These are phyloP conservation scores for Xerocomus potaroensis DNA, from an alignment of 768 basidiomycete genomes.

Conservation along the genomic window DNA sequence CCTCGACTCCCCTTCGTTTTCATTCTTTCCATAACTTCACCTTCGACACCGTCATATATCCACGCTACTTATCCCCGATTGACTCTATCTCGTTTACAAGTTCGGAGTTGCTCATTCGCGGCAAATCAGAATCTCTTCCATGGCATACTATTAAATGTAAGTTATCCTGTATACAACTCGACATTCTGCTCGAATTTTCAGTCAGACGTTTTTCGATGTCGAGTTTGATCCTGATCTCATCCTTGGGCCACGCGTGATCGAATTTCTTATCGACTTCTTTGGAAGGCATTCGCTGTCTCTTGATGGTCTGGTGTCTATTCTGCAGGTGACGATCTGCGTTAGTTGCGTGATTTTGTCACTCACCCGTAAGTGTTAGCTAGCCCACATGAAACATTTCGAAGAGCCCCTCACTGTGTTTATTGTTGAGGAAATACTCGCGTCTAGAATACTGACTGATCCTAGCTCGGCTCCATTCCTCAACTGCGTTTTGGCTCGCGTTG, in stretches of 20 bases:
- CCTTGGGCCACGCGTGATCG: constrained; percentile 54
- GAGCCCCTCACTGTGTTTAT: constrained; percentile 47
- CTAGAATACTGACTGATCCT: constrained; percentile 12
- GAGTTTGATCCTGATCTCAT: constrained; percentile 57
- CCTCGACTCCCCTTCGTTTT: constrained; percentile 60
- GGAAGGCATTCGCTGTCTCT: constrained; percentile 52
- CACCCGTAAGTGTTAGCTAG: constrained; percentile 38
- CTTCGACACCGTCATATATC: constrained; percentile 52
- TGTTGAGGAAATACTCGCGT: constrained; percentile 7
- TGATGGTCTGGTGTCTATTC: constrained; percentile 50
- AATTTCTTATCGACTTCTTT: constrained; percentile 55
- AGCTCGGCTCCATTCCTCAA: constrained; percentile 34
- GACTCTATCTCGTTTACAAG: constrained; percentile 53
- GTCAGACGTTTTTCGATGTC: constrained; percentile 60
- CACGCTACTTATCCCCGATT: constrained; percentile 56
- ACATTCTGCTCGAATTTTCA: neutral
- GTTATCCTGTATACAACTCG: neutral
- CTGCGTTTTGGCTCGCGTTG: constrained; percentile 35
- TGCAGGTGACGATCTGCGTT: constrained; percentile 48
- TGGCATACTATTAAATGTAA: constrained; percentile 51
- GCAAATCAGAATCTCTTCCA: constrained; percentile 47
- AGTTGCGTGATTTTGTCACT: neutral
- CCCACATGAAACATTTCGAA: constrained; percentile 67
- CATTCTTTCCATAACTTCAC: constrained; percentile 56
- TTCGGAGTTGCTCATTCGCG: constrained; percentile 49